Conservation (phyloP, 2,329 filamentous ascomycete genomes). For the Paraphaeosphaeria minitans region DNA sequence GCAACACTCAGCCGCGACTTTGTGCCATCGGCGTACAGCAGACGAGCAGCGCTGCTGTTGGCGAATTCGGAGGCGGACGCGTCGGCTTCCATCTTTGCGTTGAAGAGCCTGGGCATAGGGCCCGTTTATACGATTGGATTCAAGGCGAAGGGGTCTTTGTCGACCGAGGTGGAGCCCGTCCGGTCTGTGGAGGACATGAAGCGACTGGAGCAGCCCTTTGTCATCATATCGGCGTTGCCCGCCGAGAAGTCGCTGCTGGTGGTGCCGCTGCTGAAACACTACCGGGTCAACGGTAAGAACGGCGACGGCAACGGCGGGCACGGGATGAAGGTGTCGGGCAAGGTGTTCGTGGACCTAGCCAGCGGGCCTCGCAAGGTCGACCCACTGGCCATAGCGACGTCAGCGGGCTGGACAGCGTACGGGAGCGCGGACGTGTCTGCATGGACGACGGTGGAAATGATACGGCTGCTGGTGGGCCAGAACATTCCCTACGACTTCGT, state of each 20-base stretch:
- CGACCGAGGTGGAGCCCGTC: constrained; percentile 67
- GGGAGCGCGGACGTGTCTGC: constrained; percentile 79
- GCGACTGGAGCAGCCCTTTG: constrained; percentile 77
- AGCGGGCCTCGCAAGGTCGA: constrained; percentile 70
- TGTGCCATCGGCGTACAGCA: constrained; percentile 79
- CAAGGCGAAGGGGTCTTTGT: constrained; percentile 63
- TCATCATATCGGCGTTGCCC: constrained; percentile 78
- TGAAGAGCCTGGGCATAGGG: constrained; percentile 75
- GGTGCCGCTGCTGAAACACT: constrained; percentile 76
- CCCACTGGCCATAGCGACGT: constrained; percentile 70
- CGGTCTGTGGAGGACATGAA: constrained; percentile 79
- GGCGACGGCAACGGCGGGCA: constrained; percentile 28
- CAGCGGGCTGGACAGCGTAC: constrained; percentile 79
- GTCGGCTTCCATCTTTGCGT: constrained; percentile 76
- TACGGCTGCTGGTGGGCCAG: constrained; percentile 79
- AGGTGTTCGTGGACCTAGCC: constrained; percentile 81
- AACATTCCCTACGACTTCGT: constrained; percentile 91
- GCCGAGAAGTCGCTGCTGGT: constrained; percentile 80
- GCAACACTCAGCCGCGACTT: constrained; percentile 81
- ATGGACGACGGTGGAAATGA: constrained; percentile 82
- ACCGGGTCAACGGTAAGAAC: constrained; percentile 56
- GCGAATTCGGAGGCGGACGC: constrained; percentile 76
- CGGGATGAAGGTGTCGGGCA: constrained; percentile 51
- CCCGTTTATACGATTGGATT: constrained; percentile 87
- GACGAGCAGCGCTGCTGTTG: constrained; percentile 75